phyloP scores from a whole-genome alignment of 2,329 filamentous ascomycete species.

The Thielaviopsis ethacetica region DNA sequence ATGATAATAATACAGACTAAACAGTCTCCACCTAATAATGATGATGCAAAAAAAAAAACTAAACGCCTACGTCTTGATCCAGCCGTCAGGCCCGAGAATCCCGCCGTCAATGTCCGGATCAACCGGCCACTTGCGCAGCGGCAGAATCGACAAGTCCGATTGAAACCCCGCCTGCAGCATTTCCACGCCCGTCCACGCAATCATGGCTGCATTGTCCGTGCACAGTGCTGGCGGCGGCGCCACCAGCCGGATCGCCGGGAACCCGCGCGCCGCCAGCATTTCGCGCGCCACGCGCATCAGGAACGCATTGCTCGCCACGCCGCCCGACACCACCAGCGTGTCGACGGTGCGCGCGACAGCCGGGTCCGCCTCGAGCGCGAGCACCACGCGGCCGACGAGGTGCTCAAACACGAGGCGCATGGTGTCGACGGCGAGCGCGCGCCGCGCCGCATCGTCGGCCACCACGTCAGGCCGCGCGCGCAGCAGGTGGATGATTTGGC shows the following conservation, averaged over 20 bases:
- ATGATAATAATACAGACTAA: too few relatives aligned
- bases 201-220: constrained; percentile 96
- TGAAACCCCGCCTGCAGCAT: constrained; percentile 72
- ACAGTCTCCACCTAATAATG: too few relatives aligned
- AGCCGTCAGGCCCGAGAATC: constrained; percentile 43
- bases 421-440: constrained; percentile 50
- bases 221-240: constrained; percentile 67
- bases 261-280: constrained; percentile 50
- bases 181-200: constrained; percentile 82
- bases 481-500: constrained; percentile 42
- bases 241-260: constrained; percentile 40
- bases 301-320: constrained; percentile 75
- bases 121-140: constrained; percentile 57
- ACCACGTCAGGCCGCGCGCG: constrained; percentile 18
- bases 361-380: constrained; percentile 24
- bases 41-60: too few relatives aligned
- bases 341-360: constrained; percentile 24
- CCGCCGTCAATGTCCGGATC: constrained; percentile 46
- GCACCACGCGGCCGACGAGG: constrained; percentile 52
- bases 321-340: constrained; percentile 71
- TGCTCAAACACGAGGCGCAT: constrained; percentile 83
- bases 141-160: constrained; percentile 41
- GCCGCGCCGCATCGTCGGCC: constrained; percentile 33
- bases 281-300: constrained; percentile 47
- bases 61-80: constrained; percentile 19